Base-by-base conservation (phyloP, 1,284 basidiomycete species). In the Trichosporon asahii region DNA sequence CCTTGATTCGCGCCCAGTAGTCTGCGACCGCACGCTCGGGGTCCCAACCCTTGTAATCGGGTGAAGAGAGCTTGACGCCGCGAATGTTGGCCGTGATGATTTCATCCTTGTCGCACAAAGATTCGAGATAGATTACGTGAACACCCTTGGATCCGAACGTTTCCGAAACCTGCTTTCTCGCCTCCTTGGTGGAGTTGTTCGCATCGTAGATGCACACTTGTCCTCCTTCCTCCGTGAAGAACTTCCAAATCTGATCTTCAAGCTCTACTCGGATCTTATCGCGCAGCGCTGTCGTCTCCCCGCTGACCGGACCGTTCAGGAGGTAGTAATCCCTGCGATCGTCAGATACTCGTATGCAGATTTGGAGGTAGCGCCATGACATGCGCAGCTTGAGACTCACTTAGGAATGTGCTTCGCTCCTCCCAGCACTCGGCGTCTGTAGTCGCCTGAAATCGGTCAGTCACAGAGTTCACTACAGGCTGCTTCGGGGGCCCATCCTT, bases 201-300 rank as follows among this genome's bases (percentile, higher is more conserved):
- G 97, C 97, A 80, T 99, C 97, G 85, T 98, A 99, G 72, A 99
- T 95, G 37, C 96, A 94, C 18, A 99, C 95, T 82, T 99, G 96
- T 0, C 95, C 95, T 3, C 86, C 84, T 65, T 86, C 84, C 1
- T 86, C 85, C 73, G 89, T 87, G 85, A 97, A 99, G 83, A 92
- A 97, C 72, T 94, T 90, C 88, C 90, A 90, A 60, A 99, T 94
- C 67, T 90, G 86, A 78, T 91, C 87, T 83, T 98, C 94, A 75
- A 97, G 92, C 18, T 91, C 93, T 2, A 87, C 86, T 66, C 90
- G 88, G 72, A 98, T 90, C 72, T 86, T 87, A 73, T 88, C 85
- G 55, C 95, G 86, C 37, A 99, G 85, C 46, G 86, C 87, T 70
- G 92, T 86, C 0, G 96, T 98, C 76, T 93, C 90, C 23, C 88